phyloP scores from a whole-genome alignment of 306 rosid species.

The Potentilla sterilis region DNA sequence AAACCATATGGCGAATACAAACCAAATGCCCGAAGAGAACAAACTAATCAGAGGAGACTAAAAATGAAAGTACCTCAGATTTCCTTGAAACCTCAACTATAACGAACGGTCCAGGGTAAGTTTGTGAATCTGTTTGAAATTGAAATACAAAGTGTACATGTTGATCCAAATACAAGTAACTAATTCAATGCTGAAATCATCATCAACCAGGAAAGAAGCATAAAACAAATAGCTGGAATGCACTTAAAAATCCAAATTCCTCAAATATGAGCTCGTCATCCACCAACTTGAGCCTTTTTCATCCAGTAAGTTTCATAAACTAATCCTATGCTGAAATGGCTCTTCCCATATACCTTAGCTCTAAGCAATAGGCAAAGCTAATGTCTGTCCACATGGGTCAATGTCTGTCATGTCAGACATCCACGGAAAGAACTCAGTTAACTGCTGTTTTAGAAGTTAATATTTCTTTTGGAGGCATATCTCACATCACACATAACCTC shows the following conservation, averaged over 20 bases:
- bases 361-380: neutral
- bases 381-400: neutral
- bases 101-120: constrained; percentile 79
- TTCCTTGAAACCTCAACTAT: constrained; percentile 66
- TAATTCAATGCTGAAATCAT: constrained; percentile 15
- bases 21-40: constrained; percentile 1
- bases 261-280: neutral
- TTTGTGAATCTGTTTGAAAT: constrained; percentile 61
- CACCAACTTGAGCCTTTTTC: neutral
- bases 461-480: neutral
- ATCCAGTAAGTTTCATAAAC: neutral
- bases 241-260: neutral
- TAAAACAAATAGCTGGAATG: neutral
- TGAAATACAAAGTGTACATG: constrained; percentile 19
- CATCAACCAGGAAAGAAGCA: neutral
- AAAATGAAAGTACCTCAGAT: constrained; percentile 59
- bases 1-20: neutral
- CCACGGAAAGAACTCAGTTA: neutral
- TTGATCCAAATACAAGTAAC: constrained; percentile 19
- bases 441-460: neutral
- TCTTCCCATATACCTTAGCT: neutral
- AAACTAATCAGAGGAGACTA: constrained; percentile 17
- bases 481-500: neutral
- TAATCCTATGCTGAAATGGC: neutral
- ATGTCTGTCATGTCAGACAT: neutral